These are phyloP conservation scores for Chenopodium quinoa DNA, from an alignment of 148 eudicot species.

Conservation along the genomic window DNA sequence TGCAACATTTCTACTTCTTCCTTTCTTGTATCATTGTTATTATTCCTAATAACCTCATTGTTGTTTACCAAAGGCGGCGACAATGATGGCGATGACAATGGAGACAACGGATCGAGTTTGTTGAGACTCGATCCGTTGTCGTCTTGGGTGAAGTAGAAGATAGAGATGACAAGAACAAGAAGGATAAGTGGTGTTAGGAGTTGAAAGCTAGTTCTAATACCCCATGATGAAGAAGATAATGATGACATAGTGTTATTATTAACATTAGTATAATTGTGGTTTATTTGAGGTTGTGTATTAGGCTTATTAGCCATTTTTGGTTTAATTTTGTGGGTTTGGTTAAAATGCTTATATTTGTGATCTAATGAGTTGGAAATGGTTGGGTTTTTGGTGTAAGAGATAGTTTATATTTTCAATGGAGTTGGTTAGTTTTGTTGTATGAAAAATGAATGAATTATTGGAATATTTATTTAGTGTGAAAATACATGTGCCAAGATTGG, in stretches of 20 bases:
- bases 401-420: neutral
- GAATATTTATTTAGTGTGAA: too few species aligned
- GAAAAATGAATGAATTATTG: too few species aligned
- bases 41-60: neutral
- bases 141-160: conserved; percentile 33
- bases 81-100: neutral
- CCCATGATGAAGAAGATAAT: conserved; percentile 19
- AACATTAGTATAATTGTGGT: neutral
- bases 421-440: neutral
- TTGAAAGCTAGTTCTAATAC: conserved; percentile 46
- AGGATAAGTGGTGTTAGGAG: conserved; percentile 38
- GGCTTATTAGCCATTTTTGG: neutral
- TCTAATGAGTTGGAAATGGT: neutral
- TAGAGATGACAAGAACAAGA: conserved; percentile 34
- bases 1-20: neutral
- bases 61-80: neutral
- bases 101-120: neutral
- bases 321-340: neutral
- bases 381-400: neutral
- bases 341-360: neutral
- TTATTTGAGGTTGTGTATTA: neutral
- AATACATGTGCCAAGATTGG: neutral
- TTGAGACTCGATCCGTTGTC: neutral
- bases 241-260: neutral
- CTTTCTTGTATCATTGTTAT: neutral